Base-by-base conservation (phyloP, 2,329 filamentous ascomycete genomes). In the Camillea tinctor region DNA sequence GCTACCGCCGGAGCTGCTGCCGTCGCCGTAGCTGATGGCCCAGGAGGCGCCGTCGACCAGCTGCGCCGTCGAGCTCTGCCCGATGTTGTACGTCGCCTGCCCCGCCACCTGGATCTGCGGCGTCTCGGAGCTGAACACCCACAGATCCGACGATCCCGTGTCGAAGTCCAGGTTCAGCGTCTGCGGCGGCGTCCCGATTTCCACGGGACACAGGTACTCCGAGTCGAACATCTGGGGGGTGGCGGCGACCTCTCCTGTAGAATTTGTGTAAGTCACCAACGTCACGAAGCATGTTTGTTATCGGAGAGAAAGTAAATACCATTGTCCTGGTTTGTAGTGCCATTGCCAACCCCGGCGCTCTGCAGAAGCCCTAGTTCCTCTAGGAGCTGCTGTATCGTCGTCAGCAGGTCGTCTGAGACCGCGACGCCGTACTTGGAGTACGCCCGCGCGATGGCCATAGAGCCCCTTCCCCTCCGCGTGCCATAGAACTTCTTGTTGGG, bases 111-210 rank as follows among this genome's bases (percentile, higher is more conserved):
- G 69, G 19, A 57, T 66, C 23, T 55, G 44, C 15, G 72, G 67
- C 1, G 73, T 74, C 60, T 75, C 68, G 30, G 70, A 70, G 57
- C 76, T 79, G 65, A 81, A 81, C 1, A 82, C 80, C 80, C 80
- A 80, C 22, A 81, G 70, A 58, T 81, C 79, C 11, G 77, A 76
- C 2, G 78, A 80, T 1, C 79, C 79, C 1, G 79, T 81, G 59
- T 81, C 78, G 52, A 81, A 78, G 64, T 79, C 74, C 54, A 81
- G 66, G 40, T 76, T 74, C 53, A 81, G 68, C 1, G 73, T 77
- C 65, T 80, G 76, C 3, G 76, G 71, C 8, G 78, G 78, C 5
- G 76, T 75, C 9, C 74, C 74, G 30, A 76, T 75, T 52, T 70
- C 60, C 4, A 75, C 73, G 11, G 72, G 72, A 20, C 65, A 71